Percentiles rank a stretch among this genome's conserved stretches.
phyloP scores from a whole-genome alignment of 768 basidiomycete species.

The Lactifluus echinatus region DNA sequence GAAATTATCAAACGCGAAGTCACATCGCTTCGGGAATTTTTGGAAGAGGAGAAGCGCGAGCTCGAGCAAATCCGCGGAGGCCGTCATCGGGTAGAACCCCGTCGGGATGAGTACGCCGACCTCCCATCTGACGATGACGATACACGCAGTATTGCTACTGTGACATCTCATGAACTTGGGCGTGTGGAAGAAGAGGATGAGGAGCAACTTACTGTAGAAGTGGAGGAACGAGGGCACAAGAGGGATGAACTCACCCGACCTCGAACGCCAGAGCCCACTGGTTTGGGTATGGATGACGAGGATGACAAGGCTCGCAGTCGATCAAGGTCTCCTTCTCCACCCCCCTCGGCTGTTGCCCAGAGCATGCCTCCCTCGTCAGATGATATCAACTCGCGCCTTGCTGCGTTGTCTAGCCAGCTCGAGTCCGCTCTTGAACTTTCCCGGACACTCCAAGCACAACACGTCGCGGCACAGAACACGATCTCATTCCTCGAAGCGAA shows the following conservation, averaged over 20 bases:
- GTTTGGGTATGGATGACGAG: conserved; percentile 42
- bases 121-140: conserved; percentile 42
- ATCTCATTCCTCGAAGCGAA: conserved; percentile 63
- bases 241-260: conserved; percentile 60
- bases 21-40: conserved; percentile 54
- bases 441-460: conserved; percentile 65
- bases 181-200: conserved; percentile 72
- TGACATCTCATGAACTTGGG: conserved; percentile 61
- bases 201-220: conserved; percentile 36
- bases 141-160: conserved; percentile 59
- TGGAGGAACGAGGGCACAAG: conserved; percentile 36
- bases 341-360: conserved; percentile 17
- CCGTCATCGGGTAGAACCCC: conserved; percentile 13
- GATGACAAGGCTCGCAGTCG: conserved; percentile 34
- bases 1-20: conserved; percentile 78
- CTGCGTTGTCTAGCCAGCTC: conserved; percentile 58
- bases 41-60: conserved; percentile 58
- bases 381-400: conserved; percentile 56
- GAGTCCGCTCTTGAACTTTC: conserved; percentile 69
- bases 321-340: conserved; percentile 23
- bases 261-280: conserved; percentile 71
- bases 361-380: conserved; percentile 32
- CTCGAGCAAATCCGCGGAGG: conserved; percentile 29
- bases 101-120: conserved; percentile 25
- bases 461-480: conserved; percentile 64